Percentiles rank a stretch among this genome's conserved stretches.
Conservation (phyloP, 2,329 filamentous ascomycete genomes). For the Fusarium chlamydosporum region DNA sequence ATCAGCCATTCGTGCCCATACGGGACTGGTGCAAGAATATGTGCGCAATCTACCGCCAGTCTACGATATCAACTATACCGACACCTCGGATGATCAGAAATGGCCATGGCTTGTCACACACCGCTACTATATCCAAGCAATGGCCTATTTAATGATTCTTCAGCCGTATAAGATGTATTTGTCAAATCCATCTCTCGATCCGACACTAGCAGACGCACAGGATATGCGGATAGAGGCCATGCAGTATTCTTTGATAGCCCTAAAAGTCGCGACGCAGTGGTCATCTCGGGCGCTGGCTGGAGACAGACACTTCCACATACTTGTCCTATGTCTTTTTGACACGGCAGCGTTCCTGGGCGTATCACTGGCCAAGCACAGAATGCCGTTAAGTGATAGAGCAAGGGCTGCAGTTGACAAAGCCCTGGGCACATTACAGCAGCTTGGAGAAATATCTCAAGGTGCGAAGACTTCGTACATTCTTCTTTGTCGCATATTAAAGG, state of each 20-base stretch:
- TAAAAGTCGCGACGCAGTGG: conserved; percentile 6
- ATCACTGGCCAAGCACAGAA: neutral
- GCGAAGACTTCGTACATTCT: conserved; percentile 15
- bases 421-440: neutral
- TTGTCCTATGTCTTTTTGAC: conserved; percentile 11
- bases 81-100: neutral
- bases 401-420: neutral
- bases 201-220: neutral
- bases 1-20: neutral
- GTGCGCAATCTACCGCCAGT: neutral
- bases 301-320: conserved; percentile 19
- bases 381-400: neutral
- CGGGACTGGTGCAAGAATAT: neutral
- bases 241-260: neutral
- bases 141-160: conserved; percentile 20
- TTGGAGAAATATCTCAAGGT: conserved; percentile 4
- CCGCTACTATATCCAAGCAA: conserved; percentile 24
- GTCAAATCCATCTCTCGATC: neutral
- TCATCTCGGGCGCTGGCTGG: conserved; percentile 11
- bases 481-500: conserved; percentile 7
- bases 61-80: neutral
- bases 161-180: conserved; percentile 26
- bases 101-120: conserved; percentile 27
- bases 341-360: conserved; percentile 20
- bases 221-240: conserved; percentile 2